Conservation (phyloP, 306 rosid species). For the Glycyrrhiza uralensis region DNA sequence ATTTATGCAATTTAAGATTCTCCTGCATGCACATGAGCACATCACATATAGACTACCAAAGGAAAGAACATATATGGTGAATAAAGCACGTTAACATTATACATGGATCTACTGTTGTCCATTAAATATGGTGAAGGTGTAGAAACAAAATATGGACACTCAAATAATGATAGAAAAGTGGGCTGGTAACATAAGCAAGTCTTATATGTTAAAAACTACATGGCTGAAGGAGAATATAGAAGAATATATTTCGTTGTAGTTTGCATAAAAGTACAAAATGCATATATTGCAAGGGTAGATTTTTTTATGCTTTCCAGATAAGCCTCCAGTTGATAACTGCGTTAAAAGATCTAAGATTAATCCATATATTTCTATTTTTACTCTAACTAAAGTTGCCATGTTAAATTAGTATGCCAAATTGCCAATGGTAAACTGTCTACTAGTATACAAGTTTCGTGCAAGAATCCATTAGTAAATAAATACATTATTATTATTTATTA, state of each 20-base stretch:
- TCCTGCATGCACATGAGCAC: background rate
- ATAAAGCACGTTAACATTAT: slow-evolving; percentile 2
- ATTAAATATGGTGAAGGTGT: background rate
- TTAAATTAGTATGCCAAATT: background rate
- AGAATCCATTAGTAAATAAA: background rate
- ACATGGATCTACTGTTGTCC: background rate
- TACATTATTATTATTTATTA: background rate
- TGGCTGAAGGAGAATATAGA: background rate
- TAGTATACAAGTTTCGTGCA: background rate
- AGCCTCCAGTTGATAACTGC: background rate
- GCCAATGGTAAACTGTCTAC: background rate
- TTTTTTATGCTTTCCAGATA: slow-evolving; percentile 2
- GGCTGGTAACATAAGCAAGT: background rate
- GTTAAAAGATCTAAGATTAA: background rate
- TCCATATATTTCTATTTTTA: too few species aligned
- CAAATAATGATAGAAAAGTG: background rate
- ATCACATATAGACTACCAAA: background rate
- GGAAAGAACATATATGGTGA: background rate
- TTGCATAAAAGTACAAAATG: background rate
- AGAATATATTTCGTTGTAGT: background rate
- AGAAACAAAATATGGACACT: background rate
- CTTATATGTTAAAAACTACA: background rate
- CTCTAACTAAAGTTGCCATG: background rate
- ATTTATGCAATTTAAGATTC: background rate
- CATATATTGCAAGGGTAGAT: background rate